A percentile compares a stretch with the other conserved stretches of the same genome.
Conservation (phyloP, 148 eudicot species). For the Euryodendron excelsum region DNA sequence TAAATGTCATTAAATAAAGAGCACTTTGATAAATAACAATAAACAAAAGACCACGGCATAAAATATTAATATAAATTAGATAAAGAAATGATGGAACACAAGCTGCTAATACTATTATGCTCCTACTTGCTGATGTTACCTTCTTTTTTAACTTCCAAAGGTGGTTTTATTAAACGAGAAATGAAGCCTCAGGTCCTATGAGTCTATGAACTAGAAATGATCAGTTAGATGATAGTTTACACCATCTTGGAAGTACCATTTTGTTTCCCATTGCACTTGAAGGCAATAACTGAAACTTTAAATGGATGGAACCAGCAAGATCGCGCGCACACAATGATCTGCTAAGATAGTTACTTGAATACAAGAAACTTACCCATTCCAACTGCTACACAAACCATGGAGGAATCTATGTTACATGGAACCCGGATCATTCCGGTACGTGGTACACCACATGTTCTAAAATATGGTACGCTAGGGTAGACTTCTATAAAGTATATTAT, state of each 20-base stretch:
- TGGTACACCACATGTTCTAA: too few species aligned
- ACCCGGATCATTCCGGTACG: too few species aligned
- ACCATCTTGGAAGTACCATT: not conserved
- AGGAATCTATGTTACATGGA: not conserved
- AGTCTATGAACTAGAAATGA: not conserved
- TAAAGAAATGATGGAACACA: too few species aligned
- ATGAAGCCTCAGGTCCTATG: not conserved
- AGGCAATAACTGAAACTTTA: not conserved
- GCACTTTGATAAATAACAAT: conserved; percentile 3
- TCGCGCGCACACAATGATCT: not conserved
- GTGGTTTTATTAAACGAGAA: not conserved
- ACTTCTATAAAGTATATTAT: too few species aligned
- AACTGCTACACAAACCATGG: not conserved
- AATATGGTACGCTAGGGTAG: too few species aligned
- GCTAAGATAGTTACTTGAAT: not conserved
- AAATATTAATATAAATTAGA: not conserved
- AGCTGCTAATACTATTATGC: not conserved
- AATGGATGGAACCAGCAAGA: not conserved
- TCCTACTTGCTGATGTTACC: not conserved
- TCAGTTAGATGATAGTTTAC: not conserved
- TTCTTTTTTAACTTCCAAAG: not conserved
- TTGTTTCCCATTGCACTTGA: not conserved
- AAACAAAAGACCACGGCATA: not conserved
- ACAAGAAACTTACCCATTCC: not conserved
- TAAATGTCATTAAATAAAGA: not conserved